A percentile compares a stretch with the other conserved stretches of the same genome.
phyloP scores from a whole-genome alignment of 371 early-diverging fungal genomes.

The Cokeromyces recurvatus region DNA sequence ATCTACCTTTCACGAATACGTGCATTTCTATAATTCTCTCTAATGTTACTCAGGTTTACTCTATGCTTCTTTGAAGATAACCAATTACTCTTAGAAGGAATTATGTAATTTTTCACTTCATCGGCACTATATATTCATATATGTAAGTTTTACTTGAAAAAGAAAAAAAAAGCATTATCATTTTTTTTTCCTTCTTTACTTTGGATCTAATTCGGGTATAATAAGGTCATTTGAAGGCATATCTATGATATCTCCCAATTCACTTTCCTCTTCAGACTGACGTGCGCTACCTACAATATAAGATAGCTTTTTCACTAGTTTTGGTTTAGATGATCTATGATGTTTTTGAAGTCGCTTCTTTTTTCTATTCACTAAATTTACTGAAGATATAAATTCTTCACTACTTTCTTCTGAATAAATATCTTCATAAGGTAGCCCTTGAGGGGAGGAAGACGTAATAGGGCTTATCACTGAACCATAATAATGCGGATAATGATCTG shows the following conservation, averaged over 20 bases:
- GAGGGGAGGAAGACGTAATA: too few relatives aligned
- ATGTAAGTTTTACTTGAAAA: too few relatives aligned
- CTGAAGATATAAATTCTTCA: conserved; percentile 15
- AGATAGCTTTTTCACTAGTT: conserved; percentile 17
- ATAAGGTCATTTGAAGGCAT: conserved; percentile 28
- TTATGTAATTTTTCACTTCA: conserved; percentile 21
- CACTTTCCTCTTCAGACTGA: conserved; percentile 21
- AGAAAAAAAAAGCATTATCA: too few relatives aligned
- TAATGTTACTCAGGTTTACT: conserved; percentile 26
- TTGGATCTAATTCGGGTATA: conserved; percentile 42
- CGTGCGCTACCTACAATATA: conserved; percentile 19
- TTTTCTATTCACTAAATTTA: conserved; percentile 25
- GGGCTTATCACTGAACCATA: too few relatives aligned
- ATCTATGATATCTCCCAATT: conserved; percentile 16
- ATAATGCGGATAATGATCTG: too few relatives aligned
- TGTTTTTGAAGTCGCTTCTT: conserved; percentile 30
- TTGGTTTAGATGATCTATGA: conserved; percentile 13
- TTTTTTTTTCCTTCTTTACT: conserved; percentile 14
- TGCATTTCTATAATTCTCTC: conserved; percentile 33
- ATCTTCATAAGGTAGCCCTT: too few relatives aligned
- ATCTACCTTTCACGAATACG: conserved; percentile 27
- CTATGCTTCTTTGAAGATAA: conserved; percentile 7
- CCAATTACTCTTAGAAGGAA: background rate
- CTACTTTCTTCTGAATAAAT: conserved; percentile 2
- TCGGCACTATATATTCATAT: conserved; percentile 21